Evolutionary conservation across 1,284 basidiomycete species (phyloP), one percentile per base, ranked within the genome.

Genomic region (Agaricales sp.): DNA sequence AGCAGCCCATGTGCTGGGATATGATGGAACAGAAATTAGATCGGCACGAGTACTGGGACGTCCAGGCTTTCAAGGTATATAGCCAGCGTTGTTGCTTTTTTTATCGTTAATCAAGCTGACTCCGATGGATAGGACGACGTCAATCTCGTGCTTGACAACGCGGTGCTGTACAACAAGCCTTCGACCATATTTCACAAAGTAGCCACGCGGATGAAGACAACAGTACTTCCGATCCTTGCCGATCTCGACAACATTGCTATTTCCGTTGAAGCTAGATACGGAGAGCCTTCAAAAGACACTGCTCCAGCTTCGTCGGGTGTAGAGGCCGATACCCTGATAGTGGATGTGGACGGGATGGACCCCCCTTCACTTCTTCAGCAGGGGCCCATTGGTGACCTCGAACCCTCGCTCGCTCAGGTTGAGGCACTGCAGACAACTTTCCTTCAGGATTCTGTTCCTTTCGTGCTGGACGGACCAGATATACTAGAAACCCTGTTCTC

Each of bases 1-100:
- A 86, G 59, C 70, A 75, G 8, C 95, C 95, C 0, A 97, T 97
- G 89, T 83, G 84, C 55, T 98, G 93, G 91, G 69, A 72, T 16
- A 72, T 69, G 38, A 96, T 99, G 53, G 82, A 88, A 23, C 66
- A 68, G 12, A 93, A 89, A 63, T 64, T 99, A 23, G 83, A 92
- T 48, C 68, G 72, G 43, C 82, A 89, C 51, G 73, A 78, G 53
- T 99, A 99, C 64, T 77, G 80, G 65, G 80, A 86, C 58, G 63
- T 89, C 0, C 70, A 78, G 18, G 69, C 79, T 2, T 92, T 99
- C 68, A 82, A 82, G 69, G 92, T 87, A 54, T 43, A 72, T 56
- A 21, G 24, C 14, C 30, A 50, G 43, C 18, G 47, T 19, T 16
- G 47, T 20, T 25, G 45, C 24, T 46, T 16, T 0, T 41, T 20